Evolutionary conservation across 495 filamentous ascomycete species (phyloP), one percentile per base, ranked within the genome.

Genomic region (Aspergillus campestris): DNA sequence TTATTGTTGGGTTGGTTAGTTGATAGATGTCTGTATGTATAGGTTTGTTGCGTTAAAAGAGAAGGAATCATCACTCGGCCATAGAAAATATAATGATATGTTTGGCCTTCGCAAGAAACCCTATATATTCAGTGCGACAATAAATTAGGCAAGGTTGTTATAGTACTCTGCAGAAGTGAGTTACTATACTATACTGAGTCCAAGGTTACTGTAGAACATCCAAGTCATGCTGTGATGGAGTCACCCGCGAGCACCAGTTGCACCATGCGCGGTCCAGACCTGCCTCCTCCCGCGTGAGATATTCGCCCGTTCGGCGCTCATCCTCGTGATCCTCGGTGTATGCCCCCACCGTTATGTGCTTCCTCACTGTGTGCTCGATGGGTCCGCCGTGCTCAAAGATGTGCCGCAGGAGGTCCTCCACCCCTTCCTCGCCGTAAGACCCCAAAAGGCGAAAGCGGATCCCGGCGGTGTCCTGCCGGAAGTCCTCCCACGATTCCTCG

Each of bases 301-400:
- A 64, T 72, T 67, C 53, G 62, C 73, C 59, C 45, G 59, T 71
- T 27, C 79, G 78, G 39, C 78, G 72, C 69, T 92, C 89, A 60
- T 92, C 86, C 47, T 86, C 84, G 64, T 79, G 85, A 56, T 91
- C 85, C 43, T 79, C 80, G 30, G 94, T 89, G 48, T 82, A 87
- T 13, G 83, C 84, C 10, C 89, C 89, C 1, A 95, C 79, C 47
- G 73, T 70, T 10, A 90, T 78, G 55, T 83, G 78, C 51, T 82
- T 81, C 61, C 87, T 84, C 7, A 80, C 66, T 65, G 87, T 91
- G 47, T 81, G 84, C 72, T 91, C 94, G 38, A 94, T 77, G 8
- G 80, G 72, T 0, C 89, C 89, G 10, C 89, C 89, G 30, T 94
- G 78, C 4, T 88, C 89, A 54, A 92, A 86, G 50, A 94, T 81